Conservation (phyloP, 768 basidiomycete genomes). For the Termitomyces sp. region DNA sequence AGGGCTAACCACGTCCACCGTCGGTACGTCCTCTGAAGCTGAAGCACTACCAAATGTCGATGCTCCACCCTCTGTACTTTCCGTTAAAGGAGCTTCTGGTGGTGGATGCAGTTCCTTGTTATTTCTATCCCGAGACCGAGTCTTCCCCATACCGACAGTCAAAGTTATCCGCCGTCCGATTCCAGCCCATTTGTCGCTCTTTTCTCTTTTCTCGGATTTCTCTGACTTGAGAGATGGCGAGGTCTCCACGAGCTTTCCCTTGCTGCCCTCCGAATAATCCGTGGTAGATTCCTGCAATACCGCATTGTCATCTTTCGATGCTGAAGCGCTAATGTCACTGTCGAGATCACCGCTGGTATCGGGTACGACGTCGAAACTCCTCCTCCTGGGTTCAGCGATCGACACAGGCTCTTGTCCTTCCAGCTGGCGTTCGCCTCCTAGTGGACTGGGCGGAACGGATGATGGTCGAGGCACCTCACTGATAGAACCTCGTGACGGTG, state of each 20-base stretch:
- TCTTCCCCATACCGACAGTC: conserved; percentile 45
- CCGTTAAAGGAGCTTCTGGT: conserved; percentile 1
- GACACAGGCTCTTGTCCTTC: conserved; percentile 31
- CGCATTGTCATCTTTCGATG: conserved; percentile 24
- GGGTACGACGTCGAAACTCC: conserved; percentile 40
- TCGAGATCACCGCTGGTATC: conserved; percentile 12
- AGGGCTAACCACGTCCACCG: conserved; percentile 7
- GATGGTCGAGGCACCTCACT: conserved; percentile 45
- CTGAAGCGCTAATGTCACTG: conserved; percentile 9
- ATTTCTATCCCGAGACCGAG: conserved; percentile 27
- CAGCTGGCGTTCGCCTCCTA: conserved; percentile 21
- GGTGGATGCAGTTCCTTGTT: conserved; percentile 9
- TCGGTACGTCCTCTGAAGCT: conserved; percentile 4
- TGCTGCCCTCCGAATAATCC: conserved; percentile 8
- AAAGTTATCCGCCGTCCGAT: conserved; percentile 61
- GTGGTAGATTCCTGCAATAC: background rate
- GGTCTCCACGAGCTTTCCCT: conserved; percentile 34
- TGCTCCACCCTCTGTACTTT: conserved; percentile 5
- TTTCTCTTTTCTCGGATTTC: conserved; percentile 29
- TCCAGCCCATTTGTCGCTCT: conserved; percentile 55
- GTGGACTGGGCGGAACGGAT: conserved; percentile 50
- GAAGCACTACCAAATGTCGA: background rate
- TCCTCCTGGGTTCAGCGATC: conserved; percentile 33
- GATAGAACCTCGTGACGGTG: conserved; percentile 9
- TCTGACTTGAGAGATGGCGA: conserved; percentile 27